These are phyloP conservation scores for Wallacemonas sp. DNA, from an alignment of 208 protist species.

Conservation along the genomic window DNA sequence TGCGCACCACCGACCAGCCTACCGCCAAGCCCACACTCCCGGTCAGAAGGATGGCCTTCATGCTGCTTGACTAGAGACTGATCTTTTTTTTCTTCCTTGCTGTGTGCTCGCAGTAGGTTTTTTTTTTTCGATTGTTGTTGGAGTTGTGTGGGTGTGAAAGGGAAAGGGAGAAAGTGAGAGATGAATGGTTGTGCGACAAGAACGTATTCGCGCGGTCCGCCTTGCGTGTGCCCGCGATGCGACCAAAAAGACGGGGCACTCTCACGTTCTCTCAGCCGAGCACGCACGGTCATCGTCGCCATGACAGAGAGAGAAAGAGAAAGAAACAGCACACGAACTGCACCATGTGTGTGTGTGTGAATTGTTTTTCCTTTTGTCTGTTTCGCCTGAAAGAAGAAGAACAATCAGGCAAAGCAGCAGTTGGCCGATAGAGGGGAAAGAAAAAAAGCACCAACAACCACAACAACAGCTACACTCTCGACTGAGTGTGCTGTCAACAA, in stretches of 20 bases:
- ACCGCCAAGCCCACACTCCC: slow-evolving; percentile 38
- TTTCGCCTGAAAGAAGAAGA: slow-evolving; percentile 3
- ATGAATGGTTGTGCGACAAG: too few relatives aligned
- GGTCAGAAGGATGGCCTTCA: slow-evolving; percentile 12
- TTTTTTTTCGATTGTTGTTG: too few relatives aligned
- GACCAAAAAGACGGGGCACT: too few relatives aligned
- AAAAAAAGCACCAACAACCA: too few relatives aligned
- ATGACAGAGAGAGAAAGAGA: not conserved
- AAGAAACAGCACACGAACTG: not conserved
- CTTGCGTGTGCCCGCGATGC: too few relatives aligned
- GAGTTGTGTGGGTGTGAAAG: slow-evolving; percentile 5
- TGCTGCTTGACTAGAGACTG: not conserved
- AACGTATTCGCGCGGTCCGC: too few relatives aligned
- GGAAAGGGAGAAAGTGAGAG: slow-evolving; percentile 8
- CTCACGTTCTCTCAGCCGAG: too few relatives aligned
- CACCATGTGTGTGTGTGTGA: slow-evolving; percentile 5
- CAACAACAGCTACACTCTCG: too few relatives aligned
- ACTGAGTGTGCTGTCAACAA: too few relatives aligned
- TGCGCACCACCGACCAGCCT: slow-evolving; percentile 63
- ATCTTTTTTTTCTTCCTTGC: not conserved
- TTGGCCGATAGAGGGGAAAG: too few relatives aligned
- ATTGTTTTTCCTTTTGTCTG: not conserved
- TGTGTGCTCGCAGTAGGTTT: not conserved
- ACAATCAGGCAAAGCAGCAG: not conserved
- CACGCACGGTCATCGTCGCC: not conserved